Evolutionary conservation across 2,329 filamentous ascomycete genomes (phyloP).

Genomic region (Raffaelea albimanens): DNA sequence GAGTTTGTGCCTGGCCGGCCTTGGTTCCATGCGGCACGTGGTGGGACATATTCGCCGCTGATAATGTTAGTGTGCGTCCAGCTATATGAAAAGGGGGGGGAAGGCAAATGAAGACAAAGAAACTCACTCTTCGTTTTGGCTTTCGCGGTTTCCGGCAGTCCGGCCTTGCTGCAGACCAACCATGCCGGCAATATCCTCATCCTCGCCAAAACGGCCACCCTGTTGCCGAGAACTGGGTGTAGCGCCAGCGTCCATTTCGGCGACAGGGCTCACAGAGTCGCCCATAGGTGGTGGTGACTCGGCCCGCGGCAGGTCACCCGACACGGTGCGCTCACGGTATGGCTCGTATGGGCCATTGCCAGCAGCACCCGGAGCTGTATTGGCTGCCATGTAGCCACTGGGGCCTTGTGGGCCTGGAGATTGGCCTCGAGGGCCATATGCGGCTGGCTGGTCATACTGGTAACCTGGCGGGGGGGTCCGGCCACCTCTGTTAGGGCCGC

Average conservation of each 20-base stretch:
- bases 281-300: slow-evolving; percentile 55
- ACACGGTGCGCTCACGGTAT: slow-evolving; percentile 29
- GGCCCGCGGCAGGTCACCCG: slow-evolving; percentile 43
- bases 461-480: slow-evolving; percentile 36
- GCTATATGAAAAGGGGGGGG: background rate
- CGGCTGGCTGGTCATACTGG: slow-evolving; percentile 24
- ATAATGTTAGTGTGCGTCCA: slow-evolving; percentile 7
- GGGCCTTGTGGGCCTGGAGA: slow-evolving; percentile 24
- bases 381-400: background rate
- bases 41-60: slow-evolving; percentile 41
- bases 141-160: slow-evolving; percentile 23
- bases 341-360: slow-evolving; percentile 24
- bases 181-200: slow-evolving; percentile 66
- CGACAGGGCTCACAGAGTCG: slow-evolving; percentile 46
- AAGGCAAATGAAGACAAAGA: background rate
- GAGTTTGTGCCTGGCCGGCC: slow-evolving; percentile 15
- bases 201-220: slow-evolving; percentile 45
- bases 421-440: slow-evolving; percentile 18
- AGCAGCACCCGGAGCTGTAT: background rate
- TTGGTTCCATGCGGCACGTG: slow-evolving; percentile 46
- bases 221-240: slow-evolving; percentile 40
- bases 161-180: slow-evolving; percentile 55
- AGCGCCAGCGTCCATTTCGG: slow-evolving; percentile 77
- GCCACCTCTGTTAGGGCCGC: slow-evolving; percentile 25
- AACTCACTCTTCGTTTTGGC: slow-evolving; percentile 52